Evolutionary conservation across 306 rosid genomes (phyloP).

Genomic region (Glycine tomentella): DNA sequence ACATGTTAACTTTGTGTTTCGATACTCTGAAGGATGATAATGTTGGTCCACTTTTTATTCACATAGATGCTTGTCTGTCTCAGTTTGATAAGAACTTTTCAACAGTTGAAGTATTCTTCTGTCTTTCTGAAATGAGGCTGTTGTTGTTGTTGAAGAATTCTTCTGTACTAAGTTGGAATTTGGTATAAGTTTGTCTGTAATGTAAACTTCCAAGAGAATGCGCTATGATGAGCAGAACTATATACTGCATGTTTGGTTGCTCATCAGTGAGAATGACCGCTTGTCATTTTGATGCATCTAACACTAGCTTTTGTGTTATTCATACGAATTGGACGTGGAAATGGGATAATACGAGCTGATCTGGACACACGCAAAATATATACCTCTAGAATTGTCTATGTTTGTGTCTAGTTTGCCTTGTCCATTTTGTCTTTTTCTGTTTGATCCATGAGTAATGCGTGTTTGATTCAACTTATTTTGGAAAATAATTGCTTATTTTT

Average conservation of each 20-base stretch:
- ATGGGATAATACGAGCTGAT: too few relatives aligned
- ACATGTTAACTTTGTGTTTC: not conserved
- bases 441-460: not conserved
- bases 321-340: too few relatives aligned
- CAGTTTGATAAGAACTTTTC: too few relatives aligned
- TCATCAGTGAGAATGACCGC: too few relatives aligned
- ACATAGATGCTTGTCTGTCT: slow-evolving; percentile 29
- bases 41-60: slow-evolving; percentile 14
- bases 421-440: slow-evolving; percentile 6
- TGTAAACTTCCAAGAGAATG: not conserved
- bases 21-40: slow-evolving; percentile 3
- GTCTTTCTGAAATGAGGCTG: not conserved
- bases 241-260: not conserved
- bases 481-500: not conserved
- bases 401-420: slow-evolving; percentile 25
- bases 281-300: too few relatives aligned
- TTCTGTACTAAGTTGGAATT: not conserved
- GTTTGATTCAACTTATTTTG: not conserved
- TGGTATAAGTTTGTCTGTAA: slow-evolving; percentile 21
- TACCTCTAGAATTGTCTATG: not conserved
- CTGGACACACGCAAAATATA: not conserved
- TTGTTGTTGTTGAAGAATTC: slow-evolving; percentile 6
- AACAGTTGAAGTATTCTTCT: not conserved
- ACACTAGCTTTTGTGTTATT: too few relatives aligned
- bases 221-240: slow-evolving; percentile 12